Conservation (phyloP, 441 rosid species). For the Cnidoscolus chayamansa region DNA sequence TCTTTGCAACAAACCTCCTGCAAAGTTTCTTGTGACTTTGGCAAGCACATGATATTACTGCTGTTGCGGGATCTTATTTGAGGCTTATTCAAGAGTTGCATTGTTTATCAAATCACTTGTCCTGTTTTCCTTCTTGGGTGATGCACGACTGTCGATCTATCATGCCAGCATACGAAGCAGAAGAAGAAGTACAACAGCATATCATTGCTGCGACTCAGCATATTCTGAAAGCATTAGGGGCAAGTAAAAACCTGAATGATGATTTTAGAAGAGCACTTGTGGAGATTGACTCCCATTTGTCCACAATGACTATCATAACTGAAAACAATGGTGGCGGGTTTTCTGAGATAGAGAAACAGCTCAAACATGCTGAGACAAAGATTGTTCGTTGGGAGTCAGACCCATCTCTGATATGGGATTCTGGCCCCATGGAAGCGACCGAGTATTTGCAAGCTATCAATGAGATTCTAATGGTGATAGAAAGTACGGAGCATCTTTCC, state of each 20-base stretch:
- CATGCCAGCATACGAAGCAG: constrained; percentile 39
- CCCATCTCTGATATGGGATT: constrained; percentile 53
- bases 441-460: constrained; percentile 52
- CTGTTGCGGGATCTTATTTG: constrained; percentile 8
- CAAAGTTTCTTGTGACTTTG: not conserved
- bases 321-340: constrained; percentile 30
- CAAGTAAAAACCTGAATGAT: constrained; percentile 42
- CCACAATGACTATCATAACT: constrained; percentile 34
- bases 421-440: constrained; percentile 41
- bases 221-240: constrained; percentile 50
- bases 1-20: constrained; percentile 1
- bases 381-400: constrained; percentile 53
- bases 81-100: constrained; percentile 8
- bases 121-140: not conserved
- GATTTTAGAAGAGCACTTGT: constrained; percentile 47
- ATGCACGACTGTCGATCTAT: constrained; percentile 30
- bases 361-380: constrained; percentile 43
- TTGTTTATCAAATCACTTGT: constrained; percentile 2
- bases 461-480: constrained; percentile 41
- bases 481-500: constrained; percentile 30
- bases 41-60: not conserved
- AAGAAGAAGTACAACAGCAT: constrained; percentile 37
- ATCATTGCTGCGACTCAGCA: constrained; percentile 53
- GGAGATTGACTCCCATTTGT: constrained; percentile 55
- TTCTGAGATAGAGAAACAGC: constrained; percentile 36